Percentiles rank a stretch among this genome's conserved stretches.
Conservation (phyloP, 2,329 filamentous ascomycete genomes). For the Microdochium paspali region DNA sequence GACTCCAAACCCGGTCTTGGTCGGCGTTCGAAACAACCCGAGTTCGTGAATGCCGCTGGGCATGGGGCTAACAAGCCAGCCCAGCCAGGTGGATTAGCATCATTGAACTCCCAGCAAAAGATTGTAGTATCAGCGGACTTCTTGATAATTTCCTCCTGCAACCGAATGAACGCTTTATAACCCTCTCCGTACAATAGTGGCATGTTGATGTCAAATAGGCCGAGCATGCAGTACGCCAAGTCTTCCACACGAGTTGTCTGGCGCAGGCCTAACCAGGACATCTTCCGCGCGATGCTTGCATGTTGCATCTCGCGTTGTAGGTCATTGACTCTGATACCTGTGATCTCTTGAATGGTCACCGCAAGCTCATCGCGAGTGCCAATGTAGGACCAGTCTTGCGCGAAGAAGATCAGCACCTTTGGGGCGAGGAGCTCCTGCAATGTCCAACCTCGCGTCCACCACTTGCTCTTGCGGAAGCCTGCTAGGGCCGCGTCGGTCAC, state of each 20-base stretch:
- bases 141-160: slow-evolving; percentile 2
- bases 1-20: background rate
- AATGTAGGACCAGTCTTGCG: background rate
- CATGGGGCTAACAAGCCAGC: background rate
- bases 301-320: background rate
- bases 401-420: background rate
- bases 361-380: slow-evolving; percentile 1
- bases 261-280: slow-evolving; percentile 12
- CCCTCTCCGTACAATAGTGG: slow-evolving; percentile 13
- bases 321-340: background rate
- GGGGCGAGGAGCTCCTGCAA: slow-evolving; percentile 1
- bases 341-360: background rate
- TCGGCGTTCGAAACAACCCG: background rate
- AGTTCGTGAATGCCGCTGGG: background rate
- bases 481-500: no score
- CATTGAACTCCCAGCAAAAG: background rate
- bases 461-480: background rate
- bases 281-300: slow-evolving; percentile 7
- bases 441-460: slow-evolving; percentile 2
- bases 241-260: slow-evolving; percentile 9
- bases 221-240: slow-evolving; percentile 10
- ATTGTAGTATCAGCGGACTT: background rate
- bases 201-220: slow-evolving; percentile 13
- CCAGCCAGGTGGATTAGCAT: background rate
- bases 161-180: slow-evolving; percentile 5